Percentiles rank a stretch among this genome's conserved stretches.
phyloP scores from a whole-genome alignment of 2,329 filamentous ascomycete genomes.

The Dactylonectria estremocensis region DNA sequence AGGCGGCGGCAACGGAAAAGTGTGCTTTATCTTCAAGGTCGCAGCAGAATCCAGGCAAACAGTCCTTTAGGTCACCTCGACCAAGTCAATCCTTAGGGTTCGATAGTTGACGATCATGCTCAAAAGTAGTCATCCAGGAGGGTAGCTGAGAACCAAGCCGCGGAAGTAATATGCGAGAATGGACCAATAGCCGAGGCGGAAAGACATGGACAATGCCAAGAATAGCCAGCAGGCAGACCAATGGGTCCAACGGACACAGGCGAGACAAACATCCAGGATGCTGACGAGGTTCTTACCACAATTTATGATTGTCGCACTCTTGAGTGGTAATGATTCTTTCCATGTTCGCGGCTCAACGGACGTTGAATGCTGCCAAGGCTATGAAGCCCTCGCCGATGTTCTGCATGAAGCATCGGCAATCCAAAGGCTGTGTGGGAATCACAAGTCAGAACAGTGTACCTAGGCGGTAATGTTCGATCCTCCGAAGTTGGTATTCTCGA shows the following conservation, averaged over 20 bases:
- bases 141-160: conserved; percentile 9
- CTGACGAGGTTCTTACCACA: conserved; percentile 19
- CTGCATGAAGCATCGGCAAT: conserved; percentile 30
- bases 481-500: conserved; percentile 24
- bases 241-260: conserved; percentile 2
- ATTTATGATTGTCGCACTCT: conserved; percentile 7
- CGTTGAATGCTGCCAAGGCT: conserved; percentile 12
- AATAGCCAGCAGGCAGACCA: conserved; percentile 7
- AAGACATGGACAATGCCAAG: conserved; percentile 2
- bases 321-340: conserved; percentile 12
- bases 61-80: conserved; percentile 11
- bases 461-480: conserved; percentile 35
- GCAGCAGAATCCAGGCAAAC: conserved; percentile 1
- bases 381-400: conserved; percentile 15
- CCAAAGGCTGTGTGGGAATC: conserved; percentile 24
- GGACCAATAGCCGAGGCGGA: conserved; percentile 12
- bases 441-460: conserved; percentile 30
- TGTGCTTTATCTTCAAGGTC: neutral
- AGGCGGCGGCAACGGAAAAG: neutral
- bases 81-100: conserved; percentile 5
- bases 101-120: conserved; percentile 7
- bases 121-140: conserved; percentile 1
- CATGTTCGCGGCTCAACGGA: conserved; percentile 15
- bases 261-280: conserved; percentile 3
- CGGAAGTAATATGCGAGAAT: neutral